These are phyloP conservation scores for Spergularia marina DNA, from an alignment of 148 eudicot genomes.

Conservation along the genomic window DNA sequence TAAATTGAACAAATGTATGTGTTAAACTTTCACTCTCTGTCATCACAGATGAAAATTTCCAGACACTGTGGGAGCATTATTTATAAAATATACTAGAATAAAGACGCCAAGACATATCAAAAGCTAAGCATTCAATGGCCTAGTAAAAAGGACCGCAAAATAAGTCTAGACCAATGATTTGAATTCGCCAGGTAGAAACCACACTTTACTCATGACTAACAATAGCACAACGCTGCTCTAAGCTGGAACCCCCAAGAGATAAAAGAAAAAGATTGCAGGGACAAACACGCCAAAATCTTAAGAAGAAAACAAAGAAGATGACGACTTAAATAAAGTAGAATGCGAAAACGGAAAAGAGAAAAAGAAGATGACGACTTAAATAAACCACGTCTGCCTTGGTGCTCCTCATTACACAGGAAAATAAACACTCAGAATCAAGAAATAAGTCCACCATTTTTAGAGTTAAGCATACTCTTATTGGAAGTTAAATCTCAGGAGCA, in stretches of 20 bases:
- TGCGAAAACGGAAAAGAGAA: not conserved
- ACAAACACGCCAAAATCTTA: not conserved
- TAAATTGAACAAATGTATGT: not conserved
- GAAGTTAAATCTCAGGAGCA: too few species aligned
- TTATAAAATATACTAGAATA: too few species aligned
- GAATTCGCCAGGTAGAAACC: not conserved
- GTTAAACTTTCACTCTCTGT: not conserved
- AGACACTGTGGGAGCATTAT: too few species aligned
- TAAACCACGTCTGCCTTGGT: too few species aligned
- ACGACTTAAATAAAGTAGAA: too few species aligned
- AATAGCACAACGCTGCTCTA: not conserved
- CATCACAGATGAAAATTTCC: not conserved
- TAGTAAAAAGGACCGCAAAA: constrained; percentile 1
- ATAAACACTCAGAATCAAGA: too few species aligned
- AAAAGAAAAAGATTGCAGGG: not conserved
- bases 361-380: not conserved
- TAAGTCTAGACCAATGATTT: not conserved
- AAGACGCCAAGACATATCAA: too few species aligned
- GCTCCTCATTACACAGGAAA: too few species aligned
- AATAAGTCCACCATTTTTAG: too few species aligned
- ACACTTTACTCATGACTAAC: not conserved
- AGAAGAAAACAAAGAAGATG: not conserved
- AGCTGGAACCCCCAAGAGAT: not conserved
- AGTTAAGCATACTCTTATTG: too few species aligned
- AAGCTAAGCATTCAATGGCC: too few species aligned